Evolutionary conservation across 176 grass and related monocot genomes (phyloP), one percentile per base, ranked within the genome.

Genomic region (Olyra latifolia): DNA sequence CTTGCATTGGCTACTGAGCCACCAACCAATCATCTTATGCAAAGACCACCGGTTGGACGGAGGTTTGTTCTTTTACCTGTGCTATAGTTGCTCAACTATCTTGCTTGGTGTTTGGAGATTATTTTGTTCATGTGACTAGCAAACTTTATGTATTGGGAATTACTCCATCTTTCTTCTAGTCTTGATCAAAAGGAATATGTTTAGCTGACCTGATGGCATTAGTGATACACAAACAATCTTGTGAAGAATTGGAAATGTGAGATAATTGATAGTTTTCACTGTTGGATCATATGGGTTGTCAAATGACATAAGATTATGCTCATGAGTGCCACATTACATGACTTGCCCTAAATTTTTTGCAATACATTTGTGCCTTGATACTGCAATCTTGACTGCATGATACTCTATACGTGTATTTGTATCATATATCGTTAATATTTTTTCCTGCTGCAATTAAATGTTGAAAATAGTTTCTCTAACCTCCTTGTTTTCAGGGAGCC

Each of bases 1-100:
- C 90, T 98, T 88, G 96, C 96, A 66, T 87, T 98, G 86, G 96
- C 96, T 29, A 98, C 96, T 12, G 96, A 95, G 77, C 92, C 81
- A 46, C 96, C 96, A 5, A 95, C 88, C 1, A 77, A 98, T 39
- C 87, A 90, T 65, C 92, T 98, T 32, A 95, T 98, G 96, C 76
- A 95, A 66, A 87, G 88, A 63, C 71, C 55, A 47, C 96, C 96
- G 27, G 90, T 98, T 73, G 88, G 86, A 44, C 70, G 95, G 71
- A 91, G 92, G 95, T 98, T 87, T 82, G 82, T 86, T 74, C 59
- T 35, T 49, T 50, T 53, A 23, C 55, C 65, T 61, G 45, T 72
- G 50, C 10, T 55, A 7, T 72, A 39, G 66, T 62, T 80, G 10
- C 11, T 78, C 40, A 61, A 69, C 45, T 56, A 54, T 42, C 32